Evolutionary conservation across 352 stramenopile species (phyloP), one percentile per base, ranked within the genome.

Genomic region (Phytopythium chamaehyphon): DNA sequence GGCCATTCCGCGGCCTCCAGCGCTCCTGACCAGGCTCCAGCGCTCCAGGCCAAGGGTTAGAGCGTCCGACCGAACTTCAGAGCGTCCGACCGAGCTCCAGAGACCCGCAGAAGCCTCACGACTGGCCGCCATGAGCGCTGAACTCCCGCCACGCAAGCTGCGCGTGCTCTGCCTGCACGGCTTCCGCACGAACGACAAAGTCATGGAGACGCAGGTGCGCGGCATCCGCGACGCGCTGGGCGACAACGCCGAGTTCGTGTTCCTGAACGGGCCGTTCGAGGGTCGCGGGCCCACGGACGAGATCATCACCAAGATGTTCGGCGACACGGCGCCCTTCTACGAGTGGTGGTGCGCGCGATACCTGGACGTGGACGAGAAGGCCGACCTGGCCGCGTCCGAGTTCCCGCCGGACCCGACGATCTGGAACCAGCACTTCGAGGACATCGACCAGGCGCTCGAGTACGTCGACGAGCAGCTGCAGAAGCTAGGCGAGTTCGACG

Each of bases 81-180:
- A n/a, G n/a, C n/a, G n/a, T n/a, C n/a, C n/a, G n/a, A n/a, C n/a
- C n/a, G n/a, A n/a, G n/a, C n/a, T n/a, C n/a, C n/a, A n/a, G n/a
- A n/a, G n/a, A n/a, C n/a, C n/a, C n/a, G n/a, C n/a, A n/a, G n/a
- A n/a, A n/a, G n/a, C n/a, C n/a, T n/a, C n/a, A n/a, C n/a, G n/a
- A n/a, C n/a, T n/a, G n/a, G n/a, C n/a, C n/a, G n/a, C n/a, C 19
- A 51, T 51, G 46, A 31, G 19, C 42, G 54, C 54, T 28, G 8
- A 33, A 14, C 38, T 47, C 5, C 23, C 57, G 38, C 26, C 48
- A n/a, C 66, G 53, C 42, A 73, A 66, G 56, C 55, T 91, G 14
- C 78, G 81, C 47, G 72, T 89, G 45, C 65, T 91, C 35, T 91
- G 78, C 51, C 66, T 91, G 6, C 83, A 90, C 42, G 82, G 82